Percentiles rank a stretch among this genome's conserved stretches.
phyloP scores from a whole-genome alignment of 192 early-diverging fungal genomes.

The Funneliformis mosseae region DNA sequence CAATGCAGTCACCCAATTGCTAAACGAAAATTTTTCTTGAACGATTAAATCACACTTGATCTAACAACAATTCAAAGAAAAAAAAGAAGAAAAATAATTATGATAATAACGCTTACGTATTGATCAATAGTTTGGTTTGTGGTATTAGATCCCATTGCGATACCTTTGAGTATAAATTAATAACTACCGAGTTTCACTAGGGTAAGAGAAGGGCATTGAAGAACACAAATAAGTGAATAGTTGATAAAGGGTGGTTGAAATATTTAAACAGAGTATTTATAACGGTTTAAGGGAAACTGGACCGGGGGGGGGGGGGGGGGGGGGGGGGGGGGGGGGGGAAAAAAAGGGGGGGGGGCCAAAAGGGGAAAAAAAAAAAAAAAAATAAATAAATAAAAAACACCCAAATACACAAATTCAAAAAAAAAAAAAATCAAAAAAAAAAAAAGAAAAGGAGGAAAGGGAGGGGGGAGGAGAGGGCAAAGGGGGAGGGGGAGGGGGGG shows the following conservation, averaged over 20 bases:
- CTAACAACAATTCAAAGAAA: not conserved
- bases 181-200: not conserved
- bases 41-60: not conserved
- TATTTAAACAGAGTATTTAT: too few relatives aligned
- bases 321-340: too few relatives aligned
- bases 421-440: too few relatives aligned
- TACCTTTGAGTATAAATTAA: not conserved
- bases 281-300: not conserved
- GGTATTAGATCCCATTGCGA: not conserved
- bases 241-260: not conserved
- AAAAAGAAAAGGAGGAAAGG: too few relatives aligned
- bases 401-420: too few relatives aligned
- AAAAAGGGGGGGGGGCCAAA: too few relatives aligned
- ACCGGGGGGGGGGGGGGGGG: too few relatives aligned
- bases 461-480: too few relatives aligned
- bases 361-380: too few relatives aligned
- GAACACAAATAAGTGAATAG: not conserved
- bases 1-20: slow-evolving; percentile 73
- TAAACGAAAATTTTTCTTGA: slow-evolving; percentile 32
- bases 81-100: not conserved
- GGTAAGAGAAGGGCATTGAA: not conserved
- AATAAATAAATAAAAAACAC: too few relatives aligned
- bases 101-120: not conserved
- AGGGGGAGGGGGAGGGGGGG: too few relatives aligned
- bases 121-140: not conserved